Evolutionary conservation across 1,284 basidiomycete species (phyloP).

Genomic region (Vanrija sp.): DNA sequence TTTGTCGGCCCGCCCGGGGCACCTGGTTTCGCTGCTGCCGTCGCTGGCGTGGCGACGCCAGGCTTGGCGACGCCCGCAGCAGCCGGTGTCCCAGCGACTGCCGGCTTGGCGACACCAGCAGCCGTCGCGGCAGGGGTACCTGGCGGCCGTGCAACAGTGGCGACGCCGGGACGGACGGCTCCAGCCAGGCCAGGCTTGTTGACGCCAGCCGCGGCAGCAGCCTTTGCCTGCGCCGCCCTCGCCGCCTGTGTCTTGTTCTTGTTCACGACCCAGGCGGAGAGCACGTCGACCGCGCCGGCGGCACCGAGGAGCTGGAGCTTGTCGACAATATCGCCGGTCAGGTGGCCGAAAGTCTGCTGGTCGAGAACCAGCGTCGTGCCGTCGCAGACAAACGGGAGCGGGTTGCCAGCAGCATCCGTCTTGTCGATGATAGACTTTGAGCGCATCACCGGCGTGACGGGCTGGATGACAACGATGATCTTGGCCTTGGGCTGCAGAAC

Average conservation of each 20-base stretch:
- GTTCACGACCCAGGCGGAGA: constrained; percentile 44
- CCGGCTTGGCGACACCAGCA: not conserved
- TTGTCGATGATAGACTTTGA: constrained; percentile 38
- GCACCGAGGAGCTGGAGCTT: constrained; percentile 40
- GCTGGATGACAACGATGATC: constrained; percentile 39
- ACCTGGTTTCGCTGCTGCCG: constrained; percentile 1
- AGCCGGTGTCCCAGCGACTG: not conserved
- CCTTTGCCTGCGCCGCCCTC: constrained; percentile 23
- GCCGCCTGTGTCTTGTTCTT: constrained; percentile 40
- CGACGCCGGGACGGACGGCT: constrained; percentile 1
- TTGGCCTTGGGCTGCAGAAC: constrained; percentile 37
- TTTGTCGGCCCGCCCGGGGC: constrained; percentile 3
- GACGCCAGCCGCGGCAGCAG: constrained; percentile 4
- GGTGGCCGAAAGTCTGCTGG: constrained; percentile 39
- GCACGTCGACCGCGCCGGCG: constrained; percentile 39
- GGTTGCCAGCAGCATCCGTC: constrained; percentile 34
- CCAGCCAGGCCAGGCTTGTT: constrained; percentile 3
- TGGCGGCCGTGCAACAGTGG: not conserved
- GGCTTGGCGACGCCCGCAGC: not conserved
- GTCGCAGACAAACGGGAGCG: constrained; percentile 43
- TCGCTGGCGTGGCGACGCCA: not conserved
- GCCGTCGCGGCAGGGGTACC: not conserved
- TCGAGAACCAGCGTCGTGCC: constrained; percentile 41
- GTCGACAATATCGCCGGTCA: constrained; percentile 40
- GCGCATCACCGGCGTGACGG: constrained; percentile 39